A percentile compares a stretch with the other conserved stretches of the same genome.
Conservation (phyloP, 2,329 filamentous ascomycete genomes). For the Xylariaceae sp. region DNA sequence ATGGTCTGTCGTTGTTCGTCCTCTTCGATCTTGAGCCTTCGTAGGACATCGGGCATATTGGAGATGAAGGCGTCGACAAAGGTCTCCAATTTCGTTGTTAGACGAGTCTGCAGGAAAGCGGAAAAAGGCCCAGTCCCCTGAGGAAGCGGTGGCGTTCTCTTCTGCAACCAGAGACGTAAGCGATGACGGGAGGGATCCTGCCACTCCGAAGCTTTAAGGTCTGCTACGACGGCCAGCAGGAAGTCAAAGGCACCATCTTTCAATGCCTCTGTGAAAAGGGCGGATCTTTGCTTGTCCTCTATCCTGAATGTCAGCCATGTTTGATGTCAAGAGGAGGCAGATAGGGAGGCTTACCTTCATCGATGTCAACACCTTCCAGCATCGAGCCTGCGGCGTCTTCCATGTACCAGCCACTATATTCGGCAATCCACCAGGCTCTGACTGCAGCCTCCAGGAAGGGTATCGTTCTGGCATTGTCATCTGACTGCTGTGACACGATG, state of each 20-base stretch:
- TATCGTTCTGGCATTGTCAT: constrained; percentile 67
- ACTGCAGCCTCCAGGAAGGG: constrained; percentile 75
- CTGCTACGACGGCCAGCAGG: constrained; percentile 77
- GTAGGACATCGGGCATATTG: constrained; percentile 88
- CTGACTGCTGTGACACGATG: constrained; percentile 60
- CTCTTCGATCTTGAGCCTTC: constrained; percentile 80
- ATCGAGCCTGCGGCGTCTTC: constrained; percentile 62
- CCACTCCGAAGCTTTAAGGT: constrained; percentile 78
- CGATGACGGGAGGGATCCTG: constrained; percentile 81
- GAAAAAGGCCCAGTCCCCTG: constrained; percentile 67
- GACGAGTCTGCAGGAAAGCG: constrained; percentile 63
- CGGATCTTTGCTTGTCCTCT: constrained; percentile 68
- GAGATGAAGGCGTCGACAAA: constrained; percentile 93
- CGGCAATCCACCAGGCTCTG: constrained; percentile 81
- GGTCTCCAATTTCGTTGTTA: constrained; percentile 78
- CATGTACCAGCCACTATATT: constrained; percentile 87
- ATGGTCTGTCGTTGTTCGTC: constrained; percentile 76
- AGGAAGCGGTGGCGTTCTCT: constrained; percentile 68
- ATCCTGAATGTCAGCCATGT: constrained; percentile 30
- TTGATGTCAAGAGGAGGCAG: constrained; percentile 7
- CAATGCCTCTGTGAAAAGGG: constrained; percentile 69
- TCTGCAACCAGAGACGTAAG: constrained; percentile 76
- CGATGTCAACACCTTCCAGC: constrained; percentile 59
- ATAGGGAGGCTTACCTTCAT: constrained; percentile 38
- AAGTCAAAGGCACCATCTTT: constrained; percentile 93